Evolutionary conservation across 176 grass and related monocot genomes (phyloP), one percentile per base, ranked within the genome.

Genomic region (Phyllostachys edulis): DNA sequence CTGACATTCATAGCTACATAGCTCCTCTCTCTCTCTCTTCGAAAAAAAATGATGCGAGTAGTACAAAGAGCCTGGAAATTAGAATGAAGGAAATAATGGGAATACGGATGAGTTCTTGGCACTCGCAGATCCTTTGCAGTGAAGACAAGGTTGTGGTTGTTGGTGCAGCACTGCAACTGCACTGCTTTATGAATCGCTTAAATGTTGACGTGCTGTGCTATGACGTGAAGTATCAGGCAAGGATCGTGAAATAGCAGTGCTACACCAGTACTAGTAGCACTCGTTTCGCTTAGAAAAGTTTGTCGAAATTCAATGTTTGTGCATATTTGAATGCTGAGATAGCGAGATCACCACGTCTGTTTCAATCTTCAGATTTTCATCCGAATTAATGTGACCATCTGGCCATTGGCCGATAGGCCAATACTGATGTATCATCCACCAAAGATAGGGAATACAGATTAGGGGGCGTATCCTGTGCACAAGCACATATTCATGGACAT

Each of bases 141-240:
- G 79, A 86, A 86, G 73, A 10, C 83, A 72, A 78, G 26, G 60
- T 14, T 49, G 45, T 77, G 42, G 71, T 41, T 34, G 87, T 85
- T 54, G 32, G 63, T 38, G 7, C 68, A 34, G 10, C 9, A 17
- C n/a, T 15, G 49, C 61, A 60, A 67, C 77, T 32, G 77, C 24
- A 77, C 24, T 34, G 69, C 52, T 50, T 69, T 62, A 82, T n/a
- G 63, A 64, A 71, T 67, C 2, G 66, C 67, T 61, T 89, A 49
- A 88, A 79, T 73, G 75, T 57, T 46, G 80, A 62, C 57, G 73
- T 27, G 74, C 39, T 42, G 52, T 88, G 79, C 72, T n/a, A 20
- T 57, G 88, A 26, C 54, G 76, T 73, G 76, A 67, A 80, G 81
- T 10, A 78, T 84, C 67, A 52, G 86, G 71, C 76, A 86, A 77